Evolutionary conservation across 805 yeast genomes (phyloP), one percentile per base, ranked within the genome.

Genomic region (Kurtzmaniella fragi): DNA sequence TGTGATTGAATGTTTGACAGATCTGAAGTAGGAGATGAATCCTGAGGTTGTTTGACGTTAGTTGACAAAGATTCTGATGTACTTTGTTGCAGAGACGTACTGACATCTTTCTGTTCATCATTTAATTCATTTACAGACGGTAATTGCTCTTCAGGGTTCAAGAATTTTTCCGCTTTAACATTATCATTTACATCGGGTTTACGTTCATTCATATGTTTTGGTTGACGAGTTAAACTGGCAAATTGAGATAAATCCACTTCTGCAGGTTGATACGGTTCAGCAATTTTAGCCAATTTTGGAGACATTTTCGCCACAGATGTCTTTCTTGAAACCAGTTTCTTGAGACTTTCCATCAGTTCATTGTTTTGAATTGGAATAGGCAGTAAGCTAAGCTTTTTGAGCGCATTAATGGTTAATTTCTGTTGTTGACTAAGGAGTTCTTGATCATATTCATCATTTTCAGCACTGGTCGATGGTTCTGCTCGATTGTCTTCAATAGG

Each of bases 191-290:
- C 8, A 20, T 20, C 25, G 8, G 8, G 25, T 20, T 20, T 20
- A 5, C 25, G 25, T 20, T 20, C 25, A 20, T 36, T 29, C 33
- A 16, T 33, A 8, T 29, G 9, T 37, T 61, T 60, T n/a, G 68
- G 68, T 46, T 69, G 74, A 34, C 73, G 52, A 9, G 74, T 69
- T 36, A 69, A 56, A 44, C 72, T 65, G 5, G 71, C 66, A 53
- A 69, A 69, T 23, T 67, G 53, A 23, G 68, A 61, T 38, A 69
- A 61, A 41, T 69, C 74, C 6, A 69, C 74, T 42, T 67, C 70
- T 2, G 74, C 73, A 1, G 74, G 74, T 42, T 64, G 64, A 47
- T 68, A 69, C 2, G 72, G 73, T 38, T 56, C 63, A 13, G 35
- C 40, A 41, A 36, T 40, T 35, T 14, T 31, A 14, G 23, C 25